Base-by-base conservation (phyloP, 176 grass and related monocot genomes). In the Aegilops speltoides region DNA sequence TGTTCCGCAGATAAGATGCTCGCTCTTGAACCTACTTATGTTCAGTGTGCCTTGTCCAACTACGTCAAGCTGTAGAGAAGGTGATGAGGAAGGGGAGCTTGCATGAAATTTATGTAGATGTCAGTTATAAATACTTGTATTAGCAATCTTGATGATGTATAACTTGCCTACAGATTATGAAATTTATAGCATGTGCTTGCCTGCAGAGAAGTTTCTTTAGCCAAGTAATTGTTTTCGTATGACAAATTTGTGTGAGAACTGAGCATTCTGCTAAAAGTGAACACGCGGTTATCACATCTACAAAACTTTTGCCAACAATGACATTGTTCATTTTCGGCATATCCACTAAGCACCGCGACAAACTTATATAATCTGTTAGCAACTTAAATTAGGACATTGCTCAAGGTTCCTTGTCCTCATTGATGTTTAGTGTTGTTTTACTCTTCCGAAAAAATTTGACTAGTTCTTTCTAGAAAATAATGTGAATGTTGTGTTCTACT, bases 241-340 rank as follows among this genome's bases (percentile, higher is more conserved):
- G 17, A 76, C 34, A 85, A 68, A 17, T 83, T 60, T 59, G 16
- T 73, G 12, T 72, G 17, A 68, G n/a, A 4, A 26, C 70, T 86
- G 50, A 71, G 64, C 6, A 31, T 50, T 23, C 3, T 40, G 75
- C 48, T 62, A 31, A 37, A 89, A 52, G 41, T 57, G 17, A 76
- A 45, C 1, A 2, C 76, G 8, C 7, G 68, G 16, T 37, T 60
- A 25, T 12, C 31, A 41, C 41, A 48, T 40, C 29, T 79, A 15
- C 11, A 77, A 19, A 13, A 45, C 43, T 68, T 40, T 62, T 81
- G 11, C 31, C 46, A n/a, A 62, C 16, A 62, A 68, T 22, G 23
- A 3, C 10, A 10, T 4, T 34, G 7, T 89, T 60, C 12, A 7
- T 36, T 62, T 52, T 69, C 7, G n/a, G 7, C 25, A 26, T 62